Conservation (phyloP, 179 eudicot species). For the Monotropa hypopitys region DNA sequence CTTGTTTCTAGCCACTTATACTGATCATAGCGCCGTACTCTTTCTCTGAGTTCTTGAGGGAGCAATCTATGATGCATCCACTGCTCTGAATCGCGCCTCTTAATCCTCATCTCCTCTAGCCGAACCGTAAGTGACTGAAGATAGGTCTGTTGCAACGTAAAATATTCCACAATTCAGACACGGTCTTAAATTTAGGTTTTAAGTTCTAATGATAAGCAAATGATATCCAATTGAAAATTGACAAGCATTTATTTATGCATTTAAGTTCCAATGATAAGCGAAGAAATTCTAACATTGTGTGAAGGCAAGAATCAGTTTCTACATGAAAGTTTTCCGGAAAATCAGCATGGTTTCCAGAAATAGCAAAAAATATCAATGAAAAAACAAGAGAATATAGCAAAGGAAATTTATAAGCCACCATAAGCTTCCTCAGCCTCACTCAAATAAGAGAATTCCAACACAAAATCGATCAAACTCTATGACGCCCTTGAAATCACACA, state of each 20-base stretch:
- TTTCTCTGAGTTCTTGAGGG: constrained; percentile 63
- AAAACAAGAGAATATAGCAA: not conserved
- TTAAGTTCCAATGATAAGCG: too few relatives aligned
- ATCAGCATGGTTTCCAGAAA: not conserved
- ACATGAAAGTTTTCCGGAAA: not conserved
- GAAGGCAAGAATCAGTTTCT: not conserved
- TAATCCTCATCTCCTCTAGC: constrained; percentile 95
- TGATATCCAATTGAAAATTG: not conserved
- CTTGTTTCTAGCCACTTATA: constrained; percentile 93
- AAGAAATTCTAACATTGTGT: not conserved
- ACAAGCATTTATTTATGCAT: not conserved
- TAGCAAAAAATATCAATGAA: not conserved
- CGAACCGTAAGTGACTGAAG: constrained; percentile 82
- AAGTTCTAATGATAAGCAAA: not conserved
- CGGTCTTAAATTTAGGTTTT: not conserved
- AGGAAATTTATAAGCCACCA: not conserved
- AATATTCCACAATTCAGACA: not conserved
- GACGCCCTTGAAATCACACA: constrained; percentile 1
- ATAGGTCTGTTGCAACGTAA: constrained; percentile 42
- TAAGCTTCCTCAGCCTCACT: not conserved
- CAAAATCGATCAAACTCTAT: not conserved
- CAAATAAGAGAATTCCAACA: not conserved
- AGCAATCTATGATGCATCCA: constrained; percentile 96
- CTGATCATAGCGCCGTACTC: constrained; percentile 74
- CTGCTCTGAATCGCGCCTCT: constrained; percentile 88